Evolutionary conservation across 2,329 filamentous ascomycete species (phyloP).

Genomic region (Penicillium palitans): DNA sequence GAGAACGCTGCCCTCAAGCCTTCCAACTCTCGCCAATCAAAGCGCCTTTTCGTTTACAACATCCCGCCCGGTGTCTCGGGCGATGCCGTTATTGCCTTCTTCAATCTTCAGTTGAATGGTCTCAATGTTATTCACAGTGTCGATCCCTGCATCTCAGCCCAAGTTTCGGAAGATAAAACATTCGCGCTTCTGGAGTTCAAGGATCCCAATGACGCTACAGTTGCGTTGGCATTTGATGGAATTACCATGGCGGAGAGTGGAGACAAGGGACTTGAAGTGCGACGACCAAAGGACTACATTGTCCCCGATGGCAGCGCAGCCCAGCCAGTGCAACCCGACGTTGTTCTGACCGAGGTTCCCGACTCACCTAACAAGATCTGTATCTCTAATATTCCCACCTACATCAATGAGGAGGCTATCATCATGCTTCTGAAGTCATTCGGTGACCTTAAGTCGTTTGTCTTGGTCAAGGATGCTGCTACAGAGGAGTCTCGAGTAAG

Average conservation of each 20-base stretch:
- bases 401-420: slow-evolving; percentile 87
- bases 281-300: slow-evolving; percentile 94
- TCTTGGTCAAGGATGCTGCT: slow-evolving; percentile 80
- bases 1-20: slow-evolving; percentile 83
- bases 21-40: slow-evolving; percentile 88
- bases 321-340: slow-evolving; percentile 70
- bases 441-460: slow-evolving; percentile 88
- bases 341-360: slow-evolving; percentile 76
- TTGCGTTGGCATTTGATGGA: slow-evolving; percentile 85
- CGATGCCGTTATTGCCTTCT: slow-evolving; percentile 76
- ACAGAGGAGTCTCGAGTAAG: slow-evolving; percentile 85
- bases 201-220: slow-evolving; percentile 80
- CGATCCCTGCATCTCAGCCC: slow-evolving; percentile 81
- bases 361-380: slow-evolving; percentile 96
- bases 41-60: slow-evolving; percentile 86
- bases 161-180: slow-evolving; percentile 73
- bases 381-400: slow-evolving; percentile 82
- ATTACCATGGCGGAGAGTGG: slow-evolving; percentile 80
- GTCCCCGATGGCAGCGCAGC: slow-evolving; percentile 78
- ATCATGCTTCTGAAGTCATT: slow-evolving; percentile 87
- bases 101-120: slow-evolving; percentile 96
- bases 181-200: slow-evolving; percentile 94
- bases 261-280: slow-evolving; percentile 66
- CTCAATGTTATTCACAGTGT: slow-evolving; percentile 82
- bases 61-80: slow-evolving; percentile 72